These are phyloP conservation scores for Hysterium pulicare DNA, from an alignment of 2,329 filamentous ascomycete species.

Conservation along the genomic window DNA sequence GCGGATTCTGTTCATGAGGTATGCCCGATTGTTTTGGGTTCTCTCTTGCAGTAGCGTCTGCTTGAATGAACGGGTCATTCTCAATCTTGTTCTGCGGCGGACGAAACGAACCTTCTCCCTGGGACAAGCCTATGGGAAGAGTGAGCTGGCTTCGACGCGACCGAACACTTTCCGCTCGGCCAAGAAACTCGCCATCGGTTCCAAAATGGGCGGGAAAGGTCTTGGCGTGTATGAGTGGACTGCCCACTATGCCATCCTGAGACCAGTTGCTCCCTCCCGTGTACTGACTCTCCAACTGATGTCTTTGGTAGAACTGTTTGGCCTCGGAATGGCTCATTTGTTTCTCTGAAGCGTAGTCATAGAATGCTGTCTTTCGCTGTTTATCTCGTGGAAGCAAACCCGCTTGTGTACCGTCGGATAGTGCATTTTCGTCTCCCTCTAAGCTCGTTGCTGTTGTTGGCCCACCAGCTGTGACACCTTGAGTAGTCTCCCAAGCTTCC, in stretches of 20 bases:
- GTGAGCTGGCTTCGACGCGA: slow-evolving; percentile 38
- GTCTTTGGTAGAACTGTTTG: slow-evolving; percentile 92
- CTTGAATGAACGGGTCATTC: slow-evolving; percentile 39
- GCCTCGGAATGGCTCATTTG: slow-evolving; percentile 92
- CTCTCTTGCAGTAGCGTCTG: slow-evolving; percentile 47
- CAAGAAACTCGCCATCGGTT: slow-evolving; percentile 34
- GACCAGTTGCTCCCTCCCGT: slow-evolving; percentile 35
- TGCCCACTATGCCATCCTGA: slow-evolving; percentile 37
- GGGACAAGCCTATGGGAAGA: slow-evolving; percentile 27
- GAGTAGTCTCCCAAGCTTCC: slow-evolving; percentile 10
- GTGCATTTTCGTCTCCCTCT: slow-evolving; percentile 22
- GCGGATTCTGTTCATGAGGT: slow-evolving; percentile 55
- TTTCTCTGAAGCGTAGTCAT: slow-evolving; percentile 90
- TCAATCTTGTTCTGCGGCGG: slow-evolving; percentile 12
- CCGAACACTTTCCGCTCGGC: slow-evolving; percentile 41
- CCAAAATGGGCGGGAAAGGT: slow-evolving; percentile 42
- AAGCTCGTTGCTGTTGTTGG: slow-evolving; percentile 19
- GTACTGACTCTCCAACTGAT: slow-evolving; percentile 61
- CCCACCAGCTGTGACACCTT: slow-evolving; percentile 17
- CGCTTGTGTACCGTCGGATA: slow-evolving; percentile 21
- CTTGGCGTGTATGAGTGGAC: slow-evolving; percentile 43
- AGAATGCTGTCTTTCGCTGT: slow-evolving; percentile 75
- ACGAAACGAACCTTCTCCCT: slow-evolving; percentile 27
- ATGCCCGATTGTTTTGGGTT: slow-evolving; percentile 51
- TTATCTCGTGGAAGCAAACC: slow-evolving; percentile 48